These are phyloP conservation scores for Sporobolomyces phaffii DNA, from an alignment of 768 basidiomycete genomes.

Conservation along the genomic window DNA sequence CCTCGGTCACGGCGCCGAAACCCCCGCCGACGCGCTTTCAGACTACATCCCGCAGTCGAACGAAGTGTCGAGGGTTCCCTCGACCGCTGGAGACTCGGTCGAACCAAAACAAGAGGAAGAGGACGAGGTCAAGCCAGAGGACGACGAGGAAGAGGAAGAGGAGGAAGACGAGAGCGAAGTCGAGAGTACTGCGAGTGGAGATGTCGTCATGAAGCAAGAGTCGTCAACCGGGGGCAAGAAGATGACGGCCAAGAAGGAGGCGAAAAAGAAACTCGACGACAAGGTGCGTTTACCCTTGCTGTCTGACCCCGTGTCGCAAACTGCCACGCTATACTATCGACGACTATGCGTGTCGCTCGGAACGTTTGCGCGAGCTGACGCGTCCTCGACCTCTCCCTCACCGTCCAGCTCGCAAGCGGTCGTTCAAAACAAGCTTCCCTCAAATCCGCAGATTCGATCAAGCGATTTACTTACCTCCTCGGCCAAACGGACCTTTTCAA, in stretches of 20 bases:
- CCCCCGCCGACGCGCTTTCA: conserved; percentile 70
- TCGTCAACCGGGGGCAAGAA: neutral
- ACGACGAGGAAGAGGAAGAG: conserved; percentile 48
- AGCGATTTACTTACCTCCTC: conserved; percentile 92
- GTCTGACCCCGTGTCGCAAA: too few relatives aligned
- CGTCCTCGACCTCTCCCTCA: neutral
- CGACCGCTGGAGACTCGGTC: conserved; percentile 48
- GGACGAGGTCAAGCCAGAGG: conserved; percentile 50
- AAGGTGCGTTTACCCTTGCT: conserved; percentile 1
- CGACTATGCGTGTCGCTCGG: too few relatives aligned
- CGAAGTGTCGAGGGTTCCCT: conserved; percentile 75
- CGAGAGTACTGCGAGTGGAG: conserved; percentile 19
- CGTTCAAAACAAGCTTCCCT: conserved; percentile 24
- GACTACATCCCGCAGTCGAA: conserved; percentile 79
- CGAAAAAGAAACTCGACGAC: conserved; percentile 27
- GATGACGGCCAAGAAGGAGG: conserved; percentile 10
- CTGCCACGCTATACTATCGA: too few relatives aligned
- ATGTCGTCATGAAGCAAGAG: neutral
- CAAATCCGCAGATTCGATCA: conserved; percentile 85
- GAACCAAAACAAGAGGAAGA: conserved; percentile 61
- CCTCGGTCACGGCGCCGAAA: conserved; percentile 40
- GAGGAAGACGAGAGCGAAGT: conserved; percentile 25
- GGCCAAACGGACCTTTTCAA: conserved; percentile 98
- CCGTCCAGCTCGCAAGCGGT: conserved; percentile 16
- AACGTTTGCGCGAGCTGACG: neutral